A percentile compares a stretch with the other conserved stretches of the same genome.
Conservation (phyloP, 495 filamentous ascomycete species). For the Talaromyces nanjingensis region DNA sequence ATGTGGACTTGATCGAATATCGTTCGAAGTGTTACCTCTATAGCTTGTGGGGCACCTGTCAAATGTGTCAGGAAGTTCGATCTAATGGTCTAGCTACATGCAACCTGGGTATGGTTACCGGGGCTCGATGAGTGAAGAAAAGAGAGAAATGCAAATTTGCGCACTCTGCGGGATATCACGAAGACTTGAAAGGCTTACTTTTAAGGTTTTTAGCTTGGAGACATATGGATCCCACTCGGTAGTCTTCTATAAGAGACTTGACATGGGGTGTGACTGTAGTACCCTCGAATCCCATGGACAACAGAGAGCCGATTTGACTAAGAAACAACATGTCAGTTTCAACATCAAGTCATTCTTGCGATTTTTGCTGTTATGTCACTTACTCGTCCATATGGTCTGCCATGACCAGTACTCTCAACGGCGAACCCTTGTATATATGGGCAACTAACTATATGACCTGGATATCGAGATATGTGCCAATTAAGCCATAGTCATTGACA, state of each 20-base stretch:
- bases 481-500: not conserved
- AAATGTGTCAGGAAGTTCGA: not conserved
- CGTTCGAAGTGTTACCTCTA: conserved; percentile 1
- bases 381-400: not conserved
- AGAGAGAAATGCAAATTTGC: not conserved
- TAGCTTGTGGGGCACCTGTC: conserved; percentile 3
- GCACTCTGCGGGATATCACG: not conserved
- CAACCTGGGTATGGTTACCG: not conserved
- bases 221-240: not conserved
- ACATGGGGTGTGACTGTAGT: conserved; percentile 7
- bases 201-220: conserved; percentile 5
- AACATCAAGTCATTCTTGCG: not conserved
- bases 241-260: conserved; percentile 3
- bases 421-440: not conserved
- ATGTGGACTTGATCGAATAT: not conserved
- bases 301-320: conserved; percentile 1
- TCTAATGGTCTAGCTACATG: not conserved
- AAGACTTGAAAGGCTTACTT: not conserved
- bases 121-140: not conserved
- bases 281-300: conserved; percentile 8
- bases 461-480: not conserved
- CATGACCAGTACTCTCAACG: not conserved
- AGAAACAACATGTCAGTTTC: not conserved
- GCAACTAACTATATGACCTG: not conserved
- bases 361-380: not conserved